phyloP scores from a whole-genome alignment of 225 moss, liverwort and hornwort genomes.

The Pleurozium schreberi region DNA sequence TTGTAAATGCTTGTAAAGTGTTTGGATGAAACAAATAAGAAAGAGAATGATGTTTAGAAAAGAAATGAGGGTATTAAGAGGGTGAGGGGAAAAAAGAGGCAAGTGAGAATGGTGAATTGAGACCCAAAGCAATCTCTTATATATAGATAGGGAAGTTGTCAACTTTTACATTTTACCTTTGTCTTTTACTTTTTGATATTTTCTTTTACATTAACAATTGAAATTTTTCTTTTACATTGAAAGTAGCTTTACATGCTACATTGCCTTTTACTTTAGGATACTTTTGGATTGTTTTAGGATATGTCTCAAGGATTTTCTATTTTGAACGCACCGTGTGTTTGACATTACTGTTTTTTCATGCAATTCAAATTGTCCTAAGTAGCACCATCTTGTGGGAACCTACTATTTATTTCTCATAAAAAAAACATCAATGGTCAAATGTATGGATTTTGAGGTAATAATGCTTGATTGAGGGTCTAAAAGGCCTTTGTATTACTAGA shows the following conservation, averaged over 20 bases:
- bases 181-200: neutral
- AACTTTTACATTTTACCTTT: neutral
- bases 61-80: neutral
- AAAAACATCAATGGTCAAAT: too few relatives aligned
- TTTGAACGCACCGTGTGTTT: too few relatives aligned
- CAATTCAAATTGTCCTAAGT: too few relatives aligned
- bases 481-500: too few relatives aligned
- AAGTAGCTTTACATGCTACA: too few relatives aligned
- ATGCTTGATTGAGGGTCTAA: too few relatives aligned
- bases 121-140: neutral
- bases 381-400: too few relatives aligned
- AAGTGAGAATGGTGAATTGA: neutral
- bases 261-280: neutral
- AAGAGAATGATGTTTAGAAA: accelerated
- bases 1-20: neutral
- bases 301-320: neutral
- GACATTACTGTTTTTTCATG: too few relatives aligned
- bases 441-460: too few relatives aligned
- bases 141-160: neutral
- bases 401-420: too few relatives aligned
- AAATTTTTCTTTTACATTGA: neutral
- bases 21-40: too few relatives aligned
- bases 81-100: neutral
- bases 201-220: neutral
- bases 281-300: neutral